phyloP scores from a whole-genome alignment of 257 asterid genomes.

The Leptodermis oblonga region DNA sequence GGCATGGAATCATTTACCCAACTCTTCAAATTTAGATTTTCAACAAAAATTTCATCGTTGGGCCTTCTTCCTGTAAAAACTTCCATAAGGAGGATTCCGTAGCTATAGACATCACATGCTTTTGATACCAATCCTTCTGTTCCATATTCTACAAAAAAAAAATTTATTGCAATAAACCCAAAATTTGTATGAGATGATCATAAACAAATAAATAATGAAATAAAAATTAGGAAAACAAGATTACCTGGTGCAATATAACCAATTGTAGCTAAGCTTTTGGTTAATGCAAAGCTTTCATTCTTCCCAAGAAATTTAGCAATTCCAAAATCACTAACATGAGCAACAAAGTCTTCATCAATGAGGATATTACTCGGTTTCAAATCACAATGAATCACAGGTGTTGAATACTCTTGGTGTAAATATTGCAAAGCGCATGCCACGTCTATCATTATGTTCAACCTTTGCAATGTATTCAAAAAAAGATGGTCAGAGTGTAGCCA shows the following conservation, averaged over 20 bases:
- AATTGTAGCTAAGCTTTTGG: conserved; percentile 6
- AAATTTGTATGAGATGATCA: background rate
- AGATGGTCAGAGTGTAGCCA: conserved; percentile 6
- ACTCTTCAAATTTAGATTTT: background rate
- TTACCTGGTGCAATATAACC: conserved; percentile 18
- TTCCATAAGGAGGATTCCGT: conserved; percentile 13
- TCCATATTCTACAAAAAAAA: conserved; percentile 6
- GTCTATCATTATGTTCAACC: conserved; percentile 13
- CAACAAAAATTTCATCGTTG: conserved; percentile 3
- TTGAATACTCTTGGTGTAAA: conserved; percentile 12
- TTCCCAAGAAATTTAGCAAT: conserved; percentile 10
- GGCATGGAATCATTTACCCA: conserved; percentile 7
- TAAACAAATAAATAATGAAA: background rate
- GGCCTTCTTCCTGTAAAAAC: conserved; percentile 10
- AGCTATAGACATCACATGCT: conserved; percentile 9
- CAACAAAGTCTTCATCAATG: conserved; percentile 11
- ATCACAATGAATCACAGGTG: conserved; percentile 20
- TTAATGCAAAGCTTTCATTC: conserved; percentile 4
- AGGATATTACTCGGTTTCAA: conserved; percentile 18
- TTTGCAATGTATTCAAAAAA: background rate
- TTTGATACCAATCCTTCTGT: conserved; percentile 6
- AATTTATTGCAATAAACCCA: background rate
- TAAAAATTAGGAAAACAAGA: background rate
- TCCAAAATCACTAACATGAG: conserved; percentile 21
- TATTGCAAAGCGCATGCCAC: conserved; percentile 17